phyloP scores from a whole-genome alignment of 2,329 filamentous ascomycete species.

The Onygena corvina region DNA sequence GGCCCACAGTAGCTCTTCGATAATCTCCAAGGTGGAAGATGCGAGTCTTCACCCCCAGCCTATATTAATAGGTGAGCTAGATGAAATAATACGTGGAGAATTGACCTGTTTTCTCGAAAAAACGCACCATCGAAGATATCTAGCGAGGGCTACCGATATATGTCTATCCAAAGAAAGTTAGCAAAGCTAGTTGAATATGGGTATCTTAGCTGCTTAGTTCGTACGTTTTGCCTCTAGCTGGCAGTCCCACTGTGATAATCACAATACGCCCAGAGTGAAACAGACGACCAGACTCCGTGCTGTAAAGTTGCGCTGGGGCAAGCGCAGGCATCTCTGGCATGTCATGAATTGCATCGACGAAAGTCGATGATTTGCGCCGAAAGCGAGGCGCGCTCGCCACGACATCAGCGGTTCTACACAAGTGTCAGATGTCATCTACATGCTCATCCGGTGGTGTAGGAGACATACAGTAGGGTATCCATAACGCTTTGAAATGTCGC shows the following conservation, averaged over 20 bases:
- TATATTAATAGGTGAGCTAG: slow-evolving; percentile 25
- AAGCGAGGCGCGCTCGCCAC: slow-evolving; percentile 83
- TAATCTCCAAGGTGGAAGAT: slow-evolving; percentile 98
- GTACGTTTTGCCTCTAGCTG: slow-evolving; percentile 87
- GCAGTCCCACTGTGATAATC: slow-evolving; percentile 91
- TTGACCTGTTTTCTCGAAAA: neutral
- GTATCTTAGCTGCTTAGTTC: slow-evolving; percentile 25
- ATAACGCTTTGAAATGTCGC: neutral
- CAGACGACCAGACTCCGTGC: slow-evolving; percentile 89
- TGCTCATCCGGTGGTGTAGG: no score
- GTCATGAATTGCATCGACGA: slow-evolving; percentile 95
- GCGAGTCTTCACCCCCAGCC: slow-evolving; percentile 93
- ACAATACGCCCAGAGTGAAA: slow-evolving; percentile 97
- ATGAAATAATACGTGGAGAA: neutral
- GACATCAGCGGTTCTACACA: slow-evolving; percentile 68
- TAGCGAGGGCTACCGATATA: slow-evolving; percentile 86
- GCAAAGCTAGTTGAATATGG: neutral
- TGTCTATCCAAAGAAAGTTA: slow-evolving; percentile 44
- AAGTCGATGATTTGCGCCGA: slow-evolving; percentile 84
- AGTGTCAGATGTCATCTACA: neutral
- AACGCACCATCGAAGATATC: slow-evolving; percentile 75
- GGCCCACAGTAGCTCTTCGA: slow-evolving; percentile 76
- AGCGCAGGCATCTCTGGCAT: slow-evolving; percentile 68
- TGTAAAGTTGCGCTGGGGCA: slow-evolving; percentile 94
- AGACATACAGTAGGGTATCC: slow-evolving; percentile 13